These are phyloP conservation scores for Leccinum fibrillosum DNA, from an alignment of 768 basidiomycete species.

Conservation along the genomic window DNA sequence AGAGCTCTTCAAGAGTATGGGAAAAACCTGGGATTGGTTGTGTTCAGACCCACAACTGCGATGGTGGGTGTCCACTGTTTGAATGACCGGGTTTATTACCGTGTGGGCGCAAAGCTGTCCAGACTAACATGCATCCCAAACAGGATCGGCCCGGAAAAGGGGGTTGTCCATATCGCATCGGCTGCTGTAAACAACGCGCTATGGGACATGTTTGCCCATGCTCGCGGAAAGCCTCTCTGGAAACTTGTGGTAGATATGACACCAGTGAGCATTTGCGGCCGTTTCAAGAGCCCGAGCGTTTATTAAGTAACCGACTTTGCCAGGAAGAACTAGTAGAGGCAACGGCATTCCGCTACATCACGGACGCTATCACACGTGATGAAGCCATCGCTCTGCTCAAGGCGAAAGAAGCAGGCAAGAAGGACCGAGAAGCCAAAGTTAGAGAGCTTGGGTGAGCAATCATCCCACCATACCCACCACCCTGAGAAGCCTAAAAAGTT, in stretches of 20 bases:
- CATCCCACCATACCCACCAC: neutral
- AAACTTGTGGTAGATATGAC: slow-evolving; percentile 91
- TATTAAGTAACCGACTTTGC: neutral
- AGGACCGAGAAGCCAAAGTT: slow-evolving; percentile 74
- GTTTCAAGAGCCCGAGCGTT: neutral
- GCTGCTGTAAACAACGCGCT: slow-evolving; percentile 89
- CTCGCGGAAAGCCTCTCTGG: slow-evolving; percentile 85
- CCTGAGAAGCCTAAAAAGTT: neutral
- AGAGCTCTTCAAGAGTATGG: slow-evolving; percentile 85
- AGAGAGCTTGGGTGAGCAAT: slow-evolving; percentile 55
- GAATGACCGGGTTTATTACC: neutral
- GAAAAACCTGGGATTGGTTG: slow-evolving; percentile 84
- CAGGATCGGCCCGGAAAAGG: slow-evolving; percentile 93
- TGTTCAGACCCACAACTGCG: slow-evolving; percentile 86
- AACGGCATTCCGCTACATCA: slow-evolving; percentile 84
- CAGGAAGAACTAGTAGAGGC: slow-evolving; percentile 79
- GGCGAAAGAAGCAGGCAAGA: slow-evolving; percentile 71
- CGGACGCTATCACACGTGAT: slow-evolving; percentile 88
- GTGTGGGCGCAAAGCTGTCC: neutral
- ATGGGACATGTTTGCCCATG: slow-evolving; percentile 90
- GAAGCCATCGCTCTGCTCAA: slow-evolving; percentile 85
- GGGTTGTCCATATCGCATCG: slow-evolving; percentile 88
- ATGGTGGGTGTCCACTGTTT: slow-evolving; percentile 49
- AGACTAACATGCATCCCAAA: slow-evolving; percentile 2
- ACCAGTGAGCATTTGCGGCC: slow-evolving; percentile 41